Evolutionary conservation across 176 grass and related monocot species (phyloP).

Genomic region (Carex scoparia): DNA sequence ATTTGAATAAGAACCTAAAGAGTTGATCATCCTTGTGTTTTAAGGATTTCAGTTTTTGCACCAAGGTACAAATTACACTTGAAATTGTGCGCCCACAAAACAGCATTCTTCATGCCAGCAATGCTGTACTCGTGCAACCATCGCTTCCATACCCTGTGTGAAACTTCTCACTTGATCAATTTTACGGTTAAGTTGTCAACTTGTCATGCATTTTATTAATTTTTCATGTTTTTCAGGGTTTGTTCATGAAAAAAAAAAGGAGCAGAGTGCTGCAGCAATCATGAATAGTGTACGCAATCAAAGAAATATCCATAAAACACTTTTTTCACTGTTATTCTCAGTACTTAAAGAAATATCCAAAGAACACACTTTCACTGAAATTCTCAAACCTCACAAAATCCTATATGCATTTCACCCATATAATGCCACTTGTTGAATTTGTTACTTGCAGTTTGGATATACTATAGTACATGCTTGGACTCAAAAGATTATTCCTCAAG

Average conservation of each 20-base stretch:
- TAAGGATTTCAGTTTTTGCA: too few species aligned
- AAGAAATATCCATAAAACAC: too few species aligned
- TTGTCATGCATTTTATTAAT: too few species aligned
- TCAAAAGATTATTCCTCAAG: neutral
- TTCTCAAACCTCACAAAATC: constrained; percentile 20
- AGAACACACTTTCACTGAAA: neutral
- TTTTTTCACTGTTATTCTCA: neutral
- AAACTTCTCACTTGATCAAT: too few species aligned
- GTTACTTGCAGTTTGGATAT: neutral
- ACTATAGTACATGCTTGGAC: neutral
- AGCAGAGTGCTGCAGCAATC: neutral
- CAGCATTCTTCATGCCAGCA: neutral
- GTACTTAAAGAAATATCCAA: too few species aligned
- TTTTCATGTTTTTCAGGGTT: neutral
- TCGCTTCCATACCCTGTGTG: too few species aligned
- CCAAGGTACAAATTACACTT: too few species aligned
- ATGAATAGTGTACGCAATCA: neutral
- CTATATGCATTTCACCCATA: neutral
- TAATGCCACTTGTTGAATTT: neutral
- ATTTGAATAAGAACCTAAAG: neutral
- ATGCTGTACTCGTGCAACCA: neutral
- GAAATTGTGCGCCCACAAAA: neutral
- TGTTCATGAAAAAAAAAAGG: neutral
- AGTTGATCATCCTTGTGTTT: too few species aligned
- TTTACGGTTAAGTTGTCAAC: too few species aligned